Evolutionary conservation across 345 rosid genomes (phyloP), one percentile per base, ranked within the genome.

Genomic region (Dimocarpus longan): DNA sequence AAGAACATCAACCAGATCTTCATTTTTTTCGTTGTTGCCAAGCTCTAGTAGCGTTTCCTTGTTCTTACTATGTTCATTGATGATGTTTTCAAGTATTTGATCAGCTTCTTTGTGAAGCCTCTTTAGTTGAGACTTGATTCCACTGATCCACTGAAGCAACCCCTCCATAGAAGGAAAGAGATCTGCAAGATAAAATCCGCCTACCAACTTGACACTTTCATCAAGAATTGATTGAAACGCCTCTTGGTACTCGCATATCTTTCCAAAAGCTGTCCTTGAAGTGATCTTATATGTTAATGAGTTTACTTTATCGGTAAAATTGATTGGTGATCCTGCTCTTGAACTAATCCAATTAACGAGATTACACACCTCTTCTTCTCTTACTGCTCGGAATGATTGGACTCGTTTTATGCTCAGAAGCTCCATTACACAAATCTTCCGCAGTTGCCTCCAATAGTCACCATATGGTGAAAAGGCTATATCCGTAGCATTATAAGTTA

Each of bases 91-190:
- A 46, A 46, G 12, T 46, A 46, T 46, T 11, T 46, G 52, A 46
- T 46, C 52, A 46, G 52, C 52, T 46, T 46, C 52, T 11, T 46
- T 46, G 12, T 46, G 52, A 8, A 46, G 1, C 52, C 12, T 46
- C 52, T 46, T 0, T 11, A 3, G 12, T 11, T 11, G 52, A 46
- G 10, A 8, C 10, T 46, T 46, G 10, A 46, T 46, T 46, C 52
- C 52, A 46, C 12, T 5, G 52, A 46, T 7, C 8, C 52, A 46
- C 52, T 46, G 10, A 8, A 46, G 10, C 52, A 46, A 46, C 0
- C 52, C 52, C 0, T 11, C 52, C 0, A 46, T 11, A 8, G 86
- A 86, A 71, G 88, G 88, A 48, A 63, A 83, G 7, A 54, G 1
- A 71, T 83, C 86, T 6, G 66, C 59, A 71, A 81, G 5, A 67